Conservation (phyloP, 306 rosid species). For the Mucuna pruriens region DNA sequence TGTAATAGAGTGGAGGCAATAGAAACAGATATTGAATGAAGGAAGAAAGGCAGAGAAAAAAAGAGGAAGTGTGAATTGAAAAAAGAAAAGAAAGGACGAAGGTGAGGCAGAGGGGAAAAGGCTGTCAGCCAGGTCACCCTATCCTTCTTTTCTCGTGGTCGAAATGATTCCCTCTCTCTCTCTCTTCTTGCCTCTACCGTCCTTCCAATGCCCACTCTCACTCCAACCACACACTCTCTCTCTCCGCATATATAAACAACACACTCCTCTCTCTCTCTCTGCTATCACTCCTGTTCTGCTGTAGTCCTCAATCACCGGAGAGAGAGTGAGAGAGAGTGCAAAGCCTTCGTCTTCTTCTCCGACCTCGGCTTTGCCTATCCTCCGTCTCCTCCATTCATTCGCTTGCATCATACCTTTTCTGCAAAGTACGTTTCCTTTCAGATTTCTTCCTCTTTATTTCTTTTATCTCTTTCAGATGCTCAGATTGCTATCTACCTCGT, state of each 20-base stretch:
- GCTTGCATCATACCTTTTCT: neutral
- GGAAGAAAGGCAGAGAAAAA: neutral
- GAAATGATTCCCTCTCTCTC: conserved; percentile 48
- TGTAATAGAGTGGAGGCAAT: neutral
- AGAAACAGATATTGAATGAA: no score
- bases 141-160: conserved; percentile 49
- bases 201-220: conserved; percentile 23
- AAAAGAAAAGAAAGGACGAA: neutral
- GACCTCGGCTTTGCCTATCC: neutral
- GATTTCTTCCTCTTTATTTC: neutral
- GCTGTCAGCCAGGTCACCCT: conserved; percentile 45
- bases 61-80: neutral
- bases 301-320: neutral
- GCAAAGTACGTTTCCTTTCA: neutral
- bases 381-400: neutral
- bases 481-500: neutral
- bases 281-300: neutral
- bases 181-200: neutral
- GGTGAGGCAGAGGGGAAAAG: neutral
- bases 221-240: neutral
- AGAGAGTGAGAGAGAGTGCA: conserved; percentile 13
- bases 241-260: conserved; percentile 18
- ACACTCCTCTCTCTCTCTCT: conserved; percentile 19
- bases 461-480: neutral
- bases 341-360: neutral